phyloP scores from a whole-genome alignment of 768 basidiomycete genomes.

The Scleroderma bovista region DNA sequence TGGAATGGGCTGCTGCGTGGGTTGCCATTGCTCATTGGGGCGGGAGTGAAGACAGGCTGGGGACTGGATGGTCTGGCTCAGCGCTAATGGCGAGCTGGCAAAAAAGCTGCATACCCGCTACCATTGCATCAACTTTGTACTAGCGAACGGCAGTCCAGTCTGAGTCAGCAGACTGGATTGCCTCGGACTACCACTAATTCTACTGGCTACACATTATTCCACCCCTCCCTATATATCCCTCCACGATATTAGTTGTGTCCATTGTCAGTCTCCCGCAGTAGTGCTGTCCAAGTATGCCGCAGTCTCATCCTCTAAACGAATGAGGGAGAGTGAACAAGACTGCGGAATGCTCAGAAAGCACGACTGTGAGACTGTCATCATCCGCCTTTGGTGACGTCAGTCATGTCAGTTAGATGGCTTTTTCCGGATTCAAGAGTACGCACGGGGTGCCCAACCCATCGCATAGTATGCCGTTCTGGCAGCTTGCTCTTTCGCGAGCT shows the following conservation, averaged over 20 bases:
- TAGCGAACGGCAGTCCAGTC: background rate
- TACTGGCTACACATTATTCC: background rate
- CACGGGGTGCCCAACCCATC: conserved; percentile 66
- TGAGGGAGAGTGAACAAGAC: conserved; percentile 1
- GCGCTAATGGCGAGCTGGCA: background rate
- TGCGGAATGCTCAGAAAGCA: conserved; percentile 7
- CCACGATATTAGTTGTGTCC: conserved; percentile 7
- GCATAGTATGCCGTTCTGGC: conserved; percentile 64
- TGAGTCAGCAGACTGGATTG: background rate
- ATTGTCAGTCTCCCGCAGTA: conserved; percentile 12
- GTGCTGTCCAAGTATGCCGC: conserved; percentile 7
- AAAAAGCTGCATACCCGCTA: background rate
- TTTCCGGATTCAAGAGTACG: conserved; percentile 7
- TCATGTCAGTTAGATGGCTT: background rate
- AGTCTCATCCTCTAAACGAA: conserved; percentile 7
- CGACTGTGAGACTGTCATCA: conserved; percentile 3
- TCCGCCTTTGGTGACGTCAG: background rate
- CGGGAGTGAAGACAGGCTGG: background rate
- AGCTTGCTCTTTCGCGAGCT: conserved; percentile 73
- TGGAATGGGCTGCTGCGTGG: conserved; percentile 27
- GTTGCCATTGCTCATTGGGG: conserved; percentile 24
- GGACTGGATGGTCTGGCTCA: conserved; percentile 9
- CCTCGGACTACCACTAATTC: background rate
- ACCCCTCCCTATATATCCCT: conserved; percentile 3
- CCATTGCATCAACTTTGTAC: background rate